Conservation (phyloP, 495 filamentous ascomycete genomes). For the Entonaema liquescens region DNA sequence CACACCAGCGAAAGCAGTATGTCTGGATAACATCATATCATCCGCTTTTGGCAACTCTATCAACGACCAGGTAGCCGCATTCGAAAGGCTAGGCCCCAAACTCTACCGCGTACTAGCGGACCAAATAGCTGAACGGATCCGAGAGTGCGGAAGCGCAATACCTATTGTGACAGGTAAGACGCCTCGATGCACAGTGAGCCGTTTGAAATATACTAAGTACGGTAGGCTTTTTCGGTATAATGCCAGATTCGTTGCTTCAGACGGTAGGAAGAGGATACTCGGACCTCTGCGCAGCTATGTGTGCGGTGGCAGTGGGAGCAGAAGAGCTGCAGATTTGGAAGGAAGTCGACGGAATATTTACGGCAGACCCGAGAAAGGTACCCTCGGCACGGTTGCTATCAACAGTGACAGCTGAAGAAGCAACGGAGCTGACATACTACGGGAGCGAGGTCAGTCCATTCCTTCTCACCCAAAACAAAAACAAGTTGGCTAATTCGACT, state of each 20-base stretch:
- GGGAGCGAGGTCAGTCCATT: constrained; percentile 54
- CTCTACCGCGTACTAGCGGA: constrained; percentile 48
- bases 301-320: constrained; percentile 58
- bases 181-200: neutral
- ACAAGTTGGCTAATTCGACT: constrained; percentile 21
- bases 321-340: constrained; percentile 64
- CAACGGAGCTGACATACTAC: constrained; percentile 64
- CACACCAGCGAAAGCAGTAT: constrained; percentile 44
- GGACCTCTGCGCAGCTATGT: constrained; percentile 62
- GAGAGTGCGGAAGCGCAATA: constrained; percentile 39
- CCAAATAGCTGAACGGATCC: constrained; percentile 43
- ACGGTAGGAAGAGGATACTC: constrained; percentile 62
- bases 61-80: constrained; percentile 40
- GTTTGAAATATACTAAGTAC: constrained; percentile 45
- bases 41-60: constrained; percentile 44
- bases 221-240: constrained; percentile 59
- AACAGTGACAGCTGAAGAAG: constrained; percentile 61
- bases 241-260: constrained; percentile 57
- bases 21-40: constrained; percentile 50
- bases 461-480: neutral
- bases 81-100: constrained; percentile 43
- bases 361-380: constrained; percentile 64
- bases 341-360: constrained; percentile 66
- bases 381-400: constrained; percentile 58
- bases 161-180: constrained; percentile 47